Conservation (phyloP, 2,329 filamentous ascomycete species). For the Fusarium subglutinans region DNA sequence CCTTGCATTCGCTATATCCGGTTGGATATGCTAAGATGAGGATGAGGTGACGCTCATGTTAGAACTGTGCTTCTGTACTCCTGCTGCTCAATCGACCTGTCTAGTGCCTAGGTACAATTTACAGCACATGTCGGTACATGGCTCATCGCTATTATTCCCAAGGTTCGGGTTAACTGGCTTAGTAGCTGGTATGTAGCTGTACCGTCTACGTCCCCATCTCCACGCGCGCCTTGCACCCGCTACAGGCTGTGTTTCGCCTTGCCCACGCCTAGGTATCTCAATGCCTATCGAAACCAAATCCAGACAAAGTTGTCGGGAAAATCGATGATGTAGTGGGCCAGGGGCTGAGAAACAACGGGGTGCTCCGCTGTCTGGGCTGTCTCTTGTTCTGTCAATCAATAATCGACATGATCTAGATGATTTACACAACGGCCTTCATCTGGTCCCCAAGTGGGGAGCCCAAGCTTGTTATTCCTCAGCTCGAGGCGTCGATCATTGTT, state of each 20-base stretch:
- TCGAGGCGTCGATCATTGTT: conserved; percentile 28
- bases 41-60: conserved; percentile 11
- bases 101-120: background rate
- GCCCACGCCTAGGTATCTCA: background rate
- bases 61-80: background rate
- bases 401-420: conserved; percentile 4
- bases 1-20: conserved; percentile 6
- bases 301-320: conserved; percentile 4
- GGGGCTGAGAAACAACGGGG: conserved; percentile 37
- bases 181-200: conserved; percentile 3
- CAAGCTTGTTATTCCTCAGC: conserved; percentile 26
- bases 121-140: background rate
- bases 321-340: conserved; percentile 42
- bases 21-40: conserved; percentile 4
- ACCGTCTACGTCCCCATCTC: background rate
- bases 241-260: conserved; percentile 15
- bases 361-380: conserved; percentile 8
- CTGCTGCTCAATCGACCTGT: background rate
- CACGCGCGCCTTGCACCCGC: conserved; percentile 2
- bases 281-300: background rate
- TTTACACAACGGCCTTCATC: conserved; percentile 21
- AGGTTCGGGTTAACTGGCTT: background rate
- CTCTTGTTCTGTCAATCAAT: conserved; percentile 15
- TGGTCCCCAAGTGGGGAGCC: conserved; percentile 26
- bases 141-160: conserved; percentile 2